Percentiles rank a stretch among this genome's conserved stretches.
Conservation (phyloP, 495 filamentous ascomycete genomes). For the Tuber umbilicatum region DNA sequence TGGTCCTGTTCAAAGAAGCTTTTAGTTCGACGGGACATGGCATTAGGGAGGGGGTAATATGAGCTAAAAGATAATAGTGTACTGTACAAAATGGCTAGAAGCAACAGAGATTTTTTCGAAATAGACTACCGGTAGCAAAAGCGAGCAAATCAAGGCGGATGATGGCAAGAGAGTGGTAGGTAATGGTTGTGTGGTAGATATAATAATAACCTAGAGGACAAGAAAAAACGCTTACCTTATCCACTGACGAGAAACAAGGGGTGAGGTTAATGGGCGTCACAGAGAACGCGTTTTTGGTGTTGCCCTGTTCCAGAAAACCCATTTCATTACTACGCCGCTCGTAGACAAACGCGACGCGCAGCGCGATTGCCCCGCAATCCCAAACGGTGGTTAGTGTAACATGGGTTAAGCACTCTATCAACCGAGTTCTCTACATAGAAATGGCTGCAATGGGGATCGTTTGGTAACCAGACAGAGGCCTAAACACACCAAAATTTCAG, state of each 20-base stretch:
- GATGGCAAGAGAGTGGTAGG: neutral
- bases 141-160: constrained; percentile 18
- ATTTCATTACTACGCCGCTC: neutral
- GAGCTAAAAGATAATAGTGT: constrained; percentile 24
- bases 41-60: constrained; percentile 12
- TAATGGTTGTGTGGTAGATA: neutral
- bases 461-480: too few relatives aligned
- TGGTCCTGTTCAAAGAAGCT: constrained; percentile 42
- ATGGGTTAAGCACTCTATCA: neutral
- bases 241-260: neutral
- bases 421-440: neutral
- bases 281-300: neutral
- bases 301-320: neutral
- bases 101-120: neutral
- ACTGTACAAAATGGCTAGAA: constrained; percentile 9
- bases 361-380: constrained; percentile 1
- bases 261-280: neutral
- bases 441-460: neutral
- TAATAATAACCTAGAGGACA: neutral
- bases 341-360: neutral
- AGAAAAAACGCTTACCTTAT: neutral
- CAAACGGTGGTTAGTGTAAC: neutral
- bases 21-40: constrained; percentile 37
- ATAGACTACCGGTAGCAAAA: constrained; percentile 8
- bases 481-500: too few relatives aligned